Base-by-base conservation (phyloP, 805 yeast genomes). In the Maudiozyma turicensis region DNA sequence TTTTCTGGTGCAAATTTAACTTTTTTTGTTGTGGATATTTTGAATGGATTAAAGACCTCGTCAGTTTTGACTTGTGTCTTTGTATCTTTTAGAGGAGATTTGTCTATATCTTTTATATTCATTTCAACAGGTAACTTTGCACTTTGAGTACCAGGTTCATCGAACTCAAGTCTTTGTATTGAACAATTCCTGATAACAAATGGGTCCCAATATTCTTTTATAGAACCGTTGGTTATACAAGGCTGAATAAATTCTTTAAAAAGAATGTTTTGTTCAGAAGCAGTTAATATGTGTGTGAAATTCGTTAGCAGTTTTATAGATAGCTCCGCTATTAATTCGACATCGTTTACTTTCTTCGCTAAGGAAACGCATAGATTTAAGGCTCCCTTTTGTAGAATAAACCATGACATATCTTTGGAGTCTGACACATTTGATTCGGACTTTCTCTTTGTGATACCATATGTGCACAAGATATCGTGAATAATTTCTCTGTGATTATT, bases 131-230 rank as follows among this genome's bases (percentile, higher is more conserved):
- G 60, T 6, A 55, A 30, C n/a, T 48, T 50, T 15, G 46, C 48
- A n/a, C 53, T 51, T 26, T 50, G 54, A 6, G 48, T 38, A 2
- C 44, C 43, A 5, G 50, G 40, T 11, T 44, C 50, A 55, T 64
- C 40, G 52, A 55, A 49, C 51, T 66, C 58, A 8, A 63, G 52
- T 38, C 60, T 58, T 7, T 64, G 57, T 1, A 79, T 61, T 26
- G 63, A 58, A 8, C 81, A 67, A 30, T 72, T 74, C 51, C 90
- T 70, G 1, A 86, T 67, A 8, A 91, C 49, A 49, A 72, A 75
- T 0, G 82, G 80, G 63, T 91, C 96, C 86, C 95, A 86, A 58
- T 86, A 87, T 0, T 70, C 66, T 55, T 56, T 54, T 10, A 66
- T 58, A 13, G 52, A 45, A 1, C 52, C 56, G 11, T 52, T 59